Evolutionary conservation across 2,329 filamentous ascomycete species (phyloP).

Genomic region (Sporothrix pallida): DNA sequence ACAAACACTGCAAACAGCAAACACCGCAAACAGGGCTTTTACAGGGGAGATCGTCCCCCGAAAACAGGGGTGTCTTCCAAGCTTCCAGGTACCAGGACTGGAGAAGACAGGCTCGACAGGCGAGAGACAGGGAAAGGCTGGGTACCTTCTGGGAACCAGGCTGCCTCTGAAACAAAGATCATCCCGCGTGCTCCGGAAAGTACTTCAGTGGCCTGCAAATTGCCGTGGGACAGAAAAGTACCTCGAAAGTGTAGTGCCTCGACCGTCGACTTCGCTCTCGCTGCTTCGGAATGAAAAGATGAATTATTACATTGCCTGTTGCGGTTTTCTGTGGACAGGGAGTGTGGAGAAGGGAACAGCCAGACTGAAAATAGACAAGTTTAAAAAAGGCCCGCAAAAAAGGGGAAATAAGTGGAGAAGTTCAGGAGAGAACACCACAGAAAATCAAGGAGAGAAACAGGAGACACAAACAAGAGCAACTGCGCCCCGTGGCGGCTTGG

Average conservation of each 20-base stretch:
- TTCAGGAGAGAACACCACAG: no score
- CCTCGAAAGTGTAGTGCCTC: background rate
- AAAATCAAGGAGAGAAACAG: no score
- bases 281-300: background rate
- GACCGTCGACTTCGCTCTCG: background rate
- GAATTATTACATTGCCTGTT: background rate
- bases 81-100: no score
- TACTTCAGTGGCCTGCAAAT: background rate
- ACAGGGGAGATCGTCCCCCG: no score
- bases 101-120: no score
- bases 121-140: no score
- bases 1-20: no score
- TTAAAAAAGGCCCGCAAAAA: no score
- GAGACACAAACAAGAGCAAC: background rate
- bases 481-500: slow-evolving; percentile 4
- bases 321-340: no score
- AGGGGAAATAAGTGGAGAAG: background rate
- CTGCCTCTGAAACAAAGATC: background rate
- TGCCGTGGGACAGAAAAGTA: background rate
- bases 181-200: background rate
- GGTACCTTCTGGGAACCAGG: background rate
- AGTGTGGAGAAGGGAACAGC: background rate
- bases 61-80: no score
- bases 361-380: slow-evolving; percentile 4
- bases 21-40: no score